Evolutionary conservation across 441 rosid genomes (phyloP).

Genomic region (Croton laevigatus): DNA sequence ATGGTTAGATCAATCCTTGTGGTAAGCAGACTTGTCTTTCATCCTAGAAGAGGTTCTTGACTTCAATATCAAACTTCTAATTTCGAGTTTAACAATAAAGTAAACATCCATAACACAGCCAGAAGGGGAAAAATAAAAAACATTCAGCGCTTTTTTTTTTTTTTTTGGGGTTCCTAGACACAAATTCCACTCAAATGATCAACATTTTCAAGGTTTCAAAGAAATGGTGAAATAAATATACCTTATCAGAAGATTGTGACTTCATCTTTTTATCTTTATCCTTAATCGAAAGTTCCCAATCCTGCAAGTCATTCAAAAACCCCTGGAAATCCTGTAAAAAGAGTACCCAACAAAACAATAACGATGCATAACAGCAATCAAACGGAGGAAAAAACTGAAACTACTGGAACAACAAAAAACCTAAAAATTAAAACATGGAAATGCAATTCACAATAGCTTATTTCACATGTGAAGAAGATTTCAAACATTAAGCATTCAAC

Average conservation of each 20-base stretch:
- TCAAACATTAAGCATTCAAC: background rate
- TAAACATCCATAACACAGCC: too few relatives aligned
- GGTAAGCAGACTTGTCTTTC: too few relatives aligned
- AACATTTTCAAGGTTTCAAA: background rate
- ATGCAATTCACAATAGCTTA: background rate
- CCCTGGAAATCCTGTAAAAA: conserved; percentile 77
- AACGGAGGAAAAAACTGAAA: background rate
- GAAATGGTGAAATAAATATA: conserved; percentile 24
- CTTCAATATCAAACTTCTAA: too few relatives aligned
- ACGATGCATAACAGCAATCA: conserved; percentile 10
- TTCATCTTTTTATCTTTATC: conserved; percentile 63
- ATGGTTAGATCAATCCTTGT: too few relatives aligned
- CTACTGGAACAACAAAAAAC: background rate
- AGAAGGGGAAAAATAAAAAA: too few relatives aligned
- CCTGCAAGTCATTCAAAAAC: conserved; percentile 92
- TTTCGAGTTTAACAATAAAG: too few relatives aligned
- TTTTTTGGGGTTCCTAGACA: background rate
- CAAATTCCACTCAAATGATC: background rate
- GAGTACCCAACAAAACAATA: conserved; percentile 18
- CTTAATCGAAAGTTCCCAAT: conserved; percentile 72
- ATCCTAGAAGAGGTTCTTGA: too few relatives aligned
- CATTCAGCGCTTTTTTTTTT: background rate
- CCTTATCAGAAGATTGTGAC: conserved; percentile 40
- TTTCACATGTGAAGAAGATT: background rate
- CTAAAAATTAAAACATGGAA: background rate